phyloP scores from a whole-genome alignment of 2,329 filamentous ascomycete genomes.

The Alternaria gansuensis region DNA sequence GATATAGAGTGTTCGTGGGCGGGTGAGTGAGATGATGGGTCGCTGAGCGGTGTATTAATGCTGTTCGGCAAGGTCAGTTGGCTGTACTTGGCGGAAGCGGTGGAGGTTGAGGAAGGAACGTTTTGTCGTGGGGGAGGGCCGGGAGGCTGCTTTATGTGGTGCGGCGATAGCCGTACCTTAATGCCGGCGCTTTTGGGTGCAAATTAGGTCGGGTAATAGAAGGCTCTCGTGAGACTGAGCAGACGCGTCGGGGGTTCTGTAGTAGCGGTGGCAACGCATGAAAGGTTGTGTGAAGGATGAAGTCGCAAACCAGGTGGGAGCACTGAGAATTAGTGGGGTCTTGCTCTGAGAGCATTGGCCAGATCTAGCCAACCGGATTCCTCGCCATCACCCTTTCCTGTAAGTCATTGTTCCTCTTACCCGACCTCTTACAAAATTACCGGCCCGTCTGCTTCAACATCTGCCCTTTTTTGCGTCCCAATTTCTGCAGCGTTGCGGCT shows the following conservation, averaged over 20 bases:
- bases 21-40: constrained; percentile 9
- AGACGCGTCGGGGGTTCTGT: constrained; percentile 30
- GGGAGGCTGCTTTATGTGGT: constrained; percentile 31
- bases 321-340: constrained; percentile 44
- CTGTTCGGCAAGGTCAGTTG: constrained; percentile 29
- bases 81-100: constrained; percentile 20
- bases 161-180: constrained; percentile 32
- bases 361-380: constrained; percentile 29
- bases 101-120: constrained; percentile 34
- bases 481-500: constrained; percentile 2
- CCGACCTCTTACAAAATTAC: not conserved
- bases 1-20: constrained; percentile 9
- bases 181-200: constrained; percentile 22
- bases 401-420: constrained; percentile 12
- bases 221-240: constrained; percentile 16
- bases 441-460: not conserved
- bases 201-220: constrained; percentile 25
- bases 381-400: constrained; percentile 20
- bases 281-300: constrained; percentile 27
- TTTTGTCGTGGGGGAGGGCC: constrained; percentile 27
- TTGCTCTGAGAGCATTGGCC: constrained; percentile 35
- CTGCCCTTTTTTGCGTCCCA: not conserved
- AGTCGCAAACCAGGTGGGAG: constrained; percentile 39
- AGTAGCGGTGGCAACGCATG: constrained; percentile 40
- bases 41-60: constrained; percentile 2